These are phyloP conservation scores for Apiospora pterosperma DNA, from an alignment of 2,329 filamentous ascomycete species.

Conservation along the genomic window DNA sequence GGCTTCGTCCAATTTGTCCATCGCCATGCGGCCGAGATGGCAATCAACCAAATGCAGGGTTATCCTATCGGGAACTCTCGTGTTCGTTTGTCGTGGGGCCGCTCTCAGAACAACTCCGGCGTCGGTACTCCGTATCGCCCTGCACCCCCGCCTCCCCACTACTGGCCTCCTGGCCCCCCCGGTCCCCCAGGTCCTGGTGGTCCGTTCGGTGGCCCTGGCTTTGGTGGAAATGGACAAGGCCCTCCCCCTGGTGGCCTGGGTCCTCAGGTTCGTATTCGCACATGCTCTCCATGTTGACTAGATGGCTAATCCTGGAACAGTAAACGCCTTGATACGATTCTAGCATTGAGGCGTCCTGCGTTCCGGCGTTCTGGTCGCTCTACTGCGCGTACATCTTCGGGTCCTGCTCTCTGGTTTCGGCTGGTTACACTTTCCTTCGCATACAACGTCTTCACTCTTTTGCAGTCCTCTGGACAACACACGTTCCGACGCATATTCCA, in stretches of 20 bases:
- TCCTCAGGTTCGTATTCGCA: conserved; percentile 23
- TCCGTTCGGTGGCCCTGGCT: conserved; percentile 22
- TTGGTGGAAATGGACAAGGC: conserved; percentile 19
- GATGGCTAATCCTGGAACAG: conserved; percentile 6
- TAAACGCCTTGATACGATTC: conserved; percentile 10
- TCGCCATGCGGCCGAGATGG: conserved; percentile 98
- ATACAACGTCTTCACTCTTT: background rate
- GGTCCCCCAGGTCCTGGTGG: conserved; percentile 18
- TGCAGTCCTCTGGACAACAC: background rate
- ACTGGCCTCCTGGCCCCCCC: conserved; percentile 26
- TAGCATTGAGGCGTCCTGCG: conserved; percentile 30
- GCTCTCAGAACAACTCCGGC: conserved; percentile 98
- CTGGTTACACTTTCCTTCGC: conserved; percentile 2
- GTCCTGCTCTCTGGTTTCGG: conserved; percentile 7
- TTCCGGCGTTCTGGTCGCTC: conserved; percentile 12
- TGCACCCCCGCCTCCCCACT: conserved; percentile 51
- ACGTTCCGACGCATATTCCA: background rate
- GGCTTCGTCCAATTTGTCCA: conserved; percentile 99
- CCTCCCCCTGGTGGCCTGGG: conserved; percentile 27
- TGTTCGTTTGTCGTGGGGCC: conserved; percentile 95
- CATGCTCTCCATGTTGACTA: background rate
- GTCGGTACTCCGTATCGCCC: conserved; percentile 96
- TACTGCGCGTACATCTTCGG: conserved; percentile 5
- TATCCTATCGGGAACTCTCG: conserved; percentile 99
- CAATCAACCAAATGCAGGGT: conserved; percentile 99